Evolutionary conservation across 139 green algal genomes (phyloP).

Genomic region (Pseudopediastrum boryanum): DNA sequence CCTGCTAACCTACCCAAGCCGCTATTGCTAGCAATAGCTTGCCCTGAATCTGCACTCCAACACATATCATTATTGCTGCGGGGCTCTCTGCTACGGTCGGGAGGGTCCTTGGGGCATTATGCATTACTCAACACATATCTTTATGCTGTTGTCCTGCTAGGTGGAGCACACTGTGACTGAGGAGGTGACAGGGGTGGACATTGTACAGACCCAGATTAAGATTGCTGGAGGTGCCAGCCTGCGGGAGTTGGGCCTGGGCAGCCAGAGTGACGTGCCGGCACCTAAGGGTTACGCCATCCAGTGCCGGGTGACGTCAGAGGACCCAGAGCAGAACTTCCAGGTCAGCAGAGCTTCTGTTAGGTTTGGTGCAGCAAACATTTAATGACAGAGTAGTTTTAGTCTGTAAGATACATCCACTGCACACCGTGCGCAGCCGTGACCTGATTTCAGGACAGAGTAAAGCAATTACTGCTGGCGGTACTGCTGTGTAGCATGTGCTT

Average conservation of each 20-base stretch:
- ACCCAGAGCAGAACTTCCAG: conserved; percentile 92
- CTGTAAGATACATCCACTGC: conserved; percentile 4
- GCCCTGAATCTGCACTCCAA: no score
- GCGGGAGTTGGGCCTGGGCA: conserved; percentile 74
- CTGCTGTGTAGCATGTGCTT: no score
- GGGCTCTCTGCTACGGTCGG: conserved; percentile 12
- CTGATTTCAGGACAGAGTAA: no score
- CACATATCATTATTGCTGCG: neutral
- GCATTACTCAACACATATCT: no score
- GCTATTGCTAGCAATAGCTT: no score
- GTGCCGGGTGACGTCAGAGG: conserved; percentile 93
- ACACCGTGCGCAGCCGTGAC: no score
- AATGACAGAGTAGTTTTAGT: neutral
- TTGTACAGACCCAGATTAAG: conserved; percentile 84
- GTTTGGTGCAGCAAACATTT: neutral
- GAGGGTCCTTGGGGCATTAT: no score
- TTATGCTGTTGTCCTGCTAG: no score
- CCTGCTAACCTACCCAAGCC: no score
- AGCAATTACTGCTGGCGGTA: no score
- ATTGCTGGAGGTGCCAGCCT: conserved; percentile 74
- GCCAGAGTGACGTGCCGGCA: conserved; percentile 64
- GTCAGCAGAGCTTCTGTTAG: conserved; percentile 24
- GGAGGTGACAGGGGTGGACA: conserved; percentile 95
- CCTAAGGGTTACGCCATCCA: conserved; percentile 90
- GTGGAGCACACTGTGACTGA: conserved; percentile 98